These are phyloP conservation scores for Phialophora macrospora DNA, from an alignment of 2,329 filamentous ascomycete genomes.

Conservation along the genomic window DNA sequence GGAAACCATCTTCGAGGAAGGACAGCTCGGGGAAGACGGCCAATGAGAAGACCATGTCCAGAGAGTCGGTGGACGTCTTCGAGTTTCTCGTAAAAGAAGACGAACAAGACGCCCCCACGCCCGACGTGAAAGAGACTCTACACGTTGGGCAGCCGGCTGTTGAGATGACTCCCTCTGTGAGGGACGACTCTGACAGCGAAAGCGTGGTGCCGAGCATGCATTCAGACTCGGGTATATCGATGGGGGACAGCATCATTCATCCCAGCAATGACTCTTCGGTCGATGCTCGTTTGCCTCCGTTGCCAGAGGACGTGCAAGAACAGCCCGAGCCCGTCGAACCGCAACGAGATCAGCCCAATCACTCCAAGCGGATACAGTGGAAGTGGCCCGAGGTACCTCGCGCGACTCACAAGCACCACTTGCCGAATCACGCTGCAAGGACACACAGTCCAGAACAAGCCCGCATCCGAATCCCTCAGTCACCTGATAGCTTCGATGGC, in stretches of 20 bases:
- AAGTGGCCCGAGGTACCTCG: slow-evolving; percentile 32
- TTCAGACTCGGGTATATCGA: slow-evolving; percentile 46
- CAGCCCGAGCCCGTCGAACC: slow-evolving; percentile 12
- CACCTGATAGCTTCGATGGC: slow-evolving; percentile 11
- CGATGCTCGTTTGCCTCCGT: slow-evolving; percentile 24
- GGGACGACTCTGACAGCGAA: slow-evolving; percentile 34
- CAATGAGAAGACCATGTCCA: slow-evolving; percentile 30
- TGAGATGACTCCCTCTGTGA: slow-evolving; percentile 11
- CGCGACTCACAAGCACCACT: slow-evolving; percentile 25
- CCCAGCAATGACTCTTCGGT: slow-evolving; percentile 13
- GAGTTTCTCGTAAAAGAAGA: slow-evolving; percentile 36
- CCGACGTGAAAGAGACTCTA: slow-evolving; percentile 13
- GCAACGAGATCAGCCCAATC: slow-evolving; percentile 8
- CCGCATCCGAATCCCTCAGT: slow-evolving; percentile 11
- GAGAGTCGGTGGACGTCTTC: slow-evolving; percentile 36
- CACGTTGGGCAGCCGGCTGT: background rate
- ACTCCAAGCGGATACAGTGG: slow-evolving; percentile 22
- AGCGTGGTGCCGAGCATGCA: slow-evolving; percentile 39
- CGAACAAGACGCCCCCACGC: slow-evolving; percentile 6
- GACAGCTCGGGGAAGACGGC: background rate
- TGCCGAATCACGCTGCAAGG: slow-evolving; percentile 2
- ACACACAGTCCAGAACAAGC: slow-evolving; percentile 24
- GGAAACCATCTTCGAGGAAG: slow-evolving; percentile 17
- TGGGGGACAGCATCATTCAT: slow-evolving; percentile 41
- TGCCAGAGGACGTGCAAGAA: slow-evolving; percentile 28